Conservation (phyloP, 2,329 filamentous ascomycete species). For the Cladophialophora psammophila region DNA sequence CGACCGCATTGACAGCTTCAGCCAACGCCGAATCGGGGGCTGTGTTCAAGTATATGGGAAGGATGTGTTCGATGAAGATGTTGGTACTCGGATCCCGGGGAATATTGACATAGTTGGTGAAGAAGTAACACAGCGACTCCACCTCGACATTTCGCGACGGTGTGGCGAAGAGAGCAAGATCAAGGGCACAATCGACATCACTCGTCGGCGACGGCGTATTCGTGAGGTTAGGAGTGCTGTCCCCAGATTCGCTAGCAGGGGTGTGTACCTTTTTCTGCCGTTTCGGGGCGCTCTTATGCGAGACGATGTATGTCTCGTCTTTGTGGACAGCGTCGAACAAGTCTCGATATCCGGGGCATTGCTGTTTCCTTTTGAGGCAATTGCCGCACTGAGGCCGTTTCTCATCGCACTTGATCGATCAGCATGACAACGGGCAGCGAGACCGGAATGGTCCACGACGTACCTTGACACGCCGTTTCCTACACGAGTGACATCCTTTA, state of each 20-base stretch:
- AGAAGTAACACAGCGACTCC: conserved; percentile 33
- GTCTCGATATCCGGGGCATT: conserved; percentile 32
- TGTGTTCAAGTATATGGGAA: conserved; percentile 31
- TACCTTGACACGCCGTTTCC: conserved; percentile 35
- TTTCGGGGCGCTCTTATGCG: conserved; percentile 18
- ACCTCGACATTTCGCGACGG: conserved; percentile 28
- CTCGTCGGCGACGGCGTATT: neutral
- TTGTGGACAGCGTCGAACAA: conserved; percentile 32
- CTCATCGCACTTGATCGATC: conserved; percentile 32
- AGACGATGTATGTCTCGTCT: conserved; percentile 23
- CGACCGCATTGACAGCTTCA: conserved; percentile 30
- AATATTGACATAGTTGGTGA: conserved; percentile 36
- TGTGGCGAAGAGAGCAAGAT: conserved; percentile 8
- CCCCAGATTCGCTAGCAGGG: neutral
- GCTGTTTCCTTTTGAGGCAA: conserved; percentile 30
- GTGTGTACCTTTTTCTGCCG: conserved; percentile 6
- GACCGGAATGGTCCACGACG: neutral
- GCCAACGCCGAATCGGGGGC: conserved; percentile 22
- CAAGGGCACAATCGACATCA: neutral
- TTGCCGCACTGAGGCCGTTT: conserved; percentile 31
- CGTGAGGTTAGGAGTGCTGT: neutral
- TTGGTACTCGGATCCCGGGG: conserved; percentile 35
- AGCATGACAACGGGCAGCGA: neutral
- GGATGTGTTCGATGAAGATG: conserved; percentile 35
- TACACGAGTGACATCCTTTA: conserved; percentile 30